Percentiles rank a stretch among this genome's conserved stretches.
These are phyloP conservation scores for Hamamelis virginiana DNA, from an alignment of 164 flowering plant species.

Conservation along the genomic window DNA sequence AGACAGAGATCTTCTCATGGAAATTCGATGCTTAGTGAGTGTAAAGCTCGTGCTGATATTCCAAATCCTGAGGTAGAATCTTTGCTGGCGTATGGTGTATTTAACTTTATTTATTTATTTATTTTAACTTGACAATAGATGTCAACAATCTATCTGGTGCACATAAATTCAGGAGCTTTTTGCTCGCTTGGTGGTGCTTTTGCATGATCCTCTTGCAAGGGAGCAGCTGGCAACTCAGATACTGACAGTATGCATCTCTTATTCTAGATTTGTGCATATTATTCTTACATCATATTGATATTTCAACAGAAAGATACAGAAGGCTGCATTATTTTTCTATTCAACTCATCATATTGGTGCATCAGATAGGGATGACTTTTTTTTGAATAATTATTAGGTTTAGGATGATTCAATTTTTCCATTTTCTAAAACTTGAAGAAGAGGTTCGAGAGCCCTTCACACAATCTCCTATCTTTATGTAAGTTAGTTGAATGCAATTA, in stretches of 20 bases:
- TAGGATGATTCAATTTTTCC: not conserved
- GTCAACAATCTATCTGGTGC: conserved; percentile 4
- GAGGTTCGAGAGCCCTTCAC: not conserved
- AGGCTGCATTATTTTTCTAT: too few relatives aligned
- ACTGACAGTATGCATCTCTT: conserved; percentile 54
- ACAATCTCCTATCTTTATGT: not conserved
- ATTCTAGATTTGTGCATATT: not conserved
- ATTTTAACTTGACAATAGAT: not conserved
- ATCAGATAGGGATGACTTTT: not conserved
- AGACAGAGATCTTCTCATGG: conserved; percentile 54
- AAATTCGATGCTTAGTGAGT: conserved; percentile 57
- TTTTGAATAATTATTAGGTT: not conserved
- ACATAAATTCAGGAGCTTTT: conserved; percentile 69
- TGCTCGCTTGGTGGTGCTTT: conserved; percentile 86
- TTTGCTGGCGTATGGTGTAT: conserved; percentile 1
- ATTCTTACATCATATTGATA: not conserved
- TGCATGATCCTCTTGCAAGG: conserved; percentile 90
- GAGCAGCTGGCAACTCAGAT: conserved; percentile 86
- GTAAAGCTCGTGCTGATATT: conserved; percentile 67
- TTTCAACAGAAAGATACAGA: not conserved
- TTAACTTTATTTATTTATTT: not conserved
- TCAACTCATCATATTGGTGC: too few relatives aligned
- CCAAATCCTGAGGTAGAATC: conserved; percentile 79
- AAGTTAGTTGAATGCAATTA: not conserved
- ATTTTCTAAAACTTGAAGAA: not conserved